Evolutionary conservation across 495 filamentous ascomycete species (phyloP).

Genomic region (Friedmanniomyces endolithicus): DNA sequence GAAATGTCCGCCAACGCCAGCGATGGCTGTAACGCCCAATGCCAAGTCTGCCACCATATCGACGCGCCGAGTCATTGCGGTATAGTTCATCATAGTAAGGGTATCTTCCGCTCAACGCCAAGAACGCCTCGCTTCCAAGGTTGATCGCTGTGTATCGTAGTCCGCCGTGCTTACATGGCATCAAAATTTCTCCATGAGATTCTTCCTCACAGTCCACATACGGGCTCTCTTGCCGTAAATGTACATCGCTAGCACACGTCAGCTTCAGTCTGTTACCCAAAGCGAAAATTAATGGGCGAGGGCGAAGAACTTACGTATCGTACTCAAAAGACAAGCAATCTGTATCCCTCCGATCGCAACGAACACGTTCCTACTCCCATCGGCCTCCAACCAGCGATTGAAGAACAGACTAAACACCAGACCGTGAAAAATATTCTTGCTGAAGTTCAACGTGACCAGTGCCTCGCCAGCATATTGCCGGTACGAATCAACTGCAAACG

Average conservation of each 20-base stretch:
- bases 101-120: background rate
- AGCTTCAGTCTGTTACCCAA: background rate
- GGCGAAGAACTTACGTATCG: conserved; percentile 52
- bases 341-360: conserved; percentile 79
- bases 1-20: no score
- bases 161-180: background rate
- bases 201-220: conserved; percentile 92
- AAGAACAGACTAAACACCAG: conserved; percentile 47
- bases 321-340: conserved; percentile 55
- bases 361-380: conserved; percentile 69
- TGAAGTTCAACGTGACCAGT: conserved; percentile 86
- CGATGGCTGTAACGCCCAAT: no score
- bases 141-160: background rate
- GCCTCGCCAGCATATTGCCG: conserved; percentile 91
- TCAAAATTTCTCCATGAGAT: conserved; percentile 78
- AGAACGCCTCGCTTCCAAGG: background rate
- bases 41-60: no score
- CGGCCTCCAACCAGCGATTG: conserved; percentile 63
- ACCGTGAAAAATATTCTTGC: conserved; percentile 44
- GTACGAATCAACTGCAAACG: conserved; percentile 88
- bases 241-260: conserved; percentile 51
- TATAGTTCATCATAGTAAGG: background rate
- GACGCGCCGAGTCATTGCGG: background rate
- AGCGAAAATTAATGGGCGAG: no score
- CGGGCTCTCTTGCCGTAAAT: conserved; percentile 85